phyloP scores from a whole-genome alignment of 202 grass and related monocot species.

The Cymbopogon flexuosus region DNA sequence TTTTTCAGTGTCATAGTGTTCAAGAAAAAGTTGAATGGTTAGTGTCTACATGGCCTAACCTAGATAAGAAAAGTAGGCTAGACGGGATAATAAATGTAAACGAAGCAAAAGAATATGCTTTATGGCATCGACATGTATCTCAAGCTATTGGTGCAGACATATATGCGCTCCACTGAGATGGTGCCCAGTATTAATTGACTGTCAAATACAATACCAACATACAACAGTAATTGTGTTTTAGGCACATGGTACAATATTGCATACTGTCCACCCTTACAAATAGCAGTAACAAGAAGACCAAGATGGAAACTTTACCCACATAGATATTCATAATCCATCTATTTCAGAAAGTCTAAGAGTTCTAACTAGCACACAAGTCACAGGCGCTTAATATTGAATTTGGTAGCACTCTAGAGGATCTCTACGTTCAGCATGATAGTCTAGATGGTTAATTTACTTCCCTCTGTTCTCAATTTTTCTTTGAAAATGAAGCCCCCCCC shows the following conservation, averaged over 20 bases:
- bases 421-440: not conserved
- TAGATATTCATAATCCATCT: not conserved
- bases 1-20: not conserved
- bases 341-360: constrained; percentile 4
- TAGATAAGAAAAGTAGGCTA: constrained; percentile 20
- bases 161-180: not conserved
- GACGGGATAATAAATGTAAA: not conserved
- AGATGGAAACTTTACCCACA: not conserved
- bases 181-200: constrained; percentile 7
- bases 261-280: not conserved
- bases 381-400: constrained; percentile 8
- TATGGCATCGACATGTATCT: not conserved
- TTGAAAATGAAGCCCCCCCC: too few species aligned
- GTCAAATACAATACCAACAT: constrained; percentile 13
- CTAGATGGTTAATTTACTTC: not conserved
- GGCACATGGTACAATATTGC: constrained; percentile 15
- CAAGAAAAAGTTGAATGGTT: not conserved
- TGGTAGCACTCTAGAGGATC: not conserved
- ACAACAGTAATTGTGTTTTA: not conserved
- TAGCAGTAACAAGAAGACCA: not conserved
- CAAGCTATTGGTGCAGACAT: not conserved
- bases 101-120: not conserved
- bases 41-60: constrained; percentile 5
- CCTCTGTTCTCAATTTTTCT: too few species aligned
- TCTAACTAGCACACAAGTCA: not conserved